Conservation (phyloP, 805 yeast genomes). For the Schwanniomyces occidentalis region DNA sequence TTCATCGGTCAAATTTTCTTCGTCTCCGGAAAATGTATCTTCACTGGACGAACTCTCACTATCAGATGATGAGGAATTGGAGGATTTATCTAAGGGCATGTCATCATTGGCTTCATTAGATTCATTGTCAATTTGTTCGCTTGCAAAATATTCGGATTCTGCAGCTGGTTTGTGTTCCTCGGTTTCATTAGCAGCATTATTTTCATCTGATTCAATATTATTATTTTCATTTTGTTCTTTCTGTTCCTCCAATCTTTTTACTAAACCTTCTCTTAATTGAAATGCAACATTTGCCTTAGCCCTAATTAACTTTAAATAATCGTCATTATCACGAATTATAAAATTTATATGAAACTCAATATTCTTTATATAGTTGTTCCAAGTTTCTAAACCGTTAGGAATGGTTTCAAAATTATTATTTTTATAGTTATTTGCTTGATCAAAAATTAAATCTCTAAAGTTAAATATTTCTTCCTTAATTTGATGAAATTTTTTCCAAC, state of each 20-base stretch:
- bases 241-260: conserved; percentile 1
- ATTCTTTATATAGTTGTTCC: conserved; percentile 37
- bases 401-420: conserved; percentile 11
- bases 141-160: no score
- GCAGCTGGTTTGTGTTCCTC: no score
- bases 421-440: conserved; percentile 21
- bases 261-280: conserved; percentile 35
- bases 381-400: conserved; percentile 38
- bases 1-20: no score
- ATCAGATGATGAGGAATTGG: no score
- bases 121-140: no score
- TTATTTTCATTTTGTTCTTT: conserved; percentile 1
- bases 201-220: neutral
- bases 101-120: no score
- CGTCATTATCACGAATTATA: conserved; percentile 60
- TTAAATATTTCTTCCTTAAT: conserved; percentile 55
- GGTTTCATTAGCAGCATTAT: neutral
- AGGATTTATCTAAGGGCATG: no score
- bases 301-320: conserved; percentile 46
- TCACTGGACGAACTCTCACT: neutral
- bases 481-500: conserved; percentile 62
- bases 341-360: conserved; percentile 48
- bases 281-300: conserved; percentile 46
- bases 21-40: neutral
- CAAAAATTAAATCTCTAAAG: conserved; percentile 53